Evolutionary conservation across 257 asterid species (phyloP), one percentile per base, ranked within the genome.

Genomic region (Scutellaria barbata): DNA sequence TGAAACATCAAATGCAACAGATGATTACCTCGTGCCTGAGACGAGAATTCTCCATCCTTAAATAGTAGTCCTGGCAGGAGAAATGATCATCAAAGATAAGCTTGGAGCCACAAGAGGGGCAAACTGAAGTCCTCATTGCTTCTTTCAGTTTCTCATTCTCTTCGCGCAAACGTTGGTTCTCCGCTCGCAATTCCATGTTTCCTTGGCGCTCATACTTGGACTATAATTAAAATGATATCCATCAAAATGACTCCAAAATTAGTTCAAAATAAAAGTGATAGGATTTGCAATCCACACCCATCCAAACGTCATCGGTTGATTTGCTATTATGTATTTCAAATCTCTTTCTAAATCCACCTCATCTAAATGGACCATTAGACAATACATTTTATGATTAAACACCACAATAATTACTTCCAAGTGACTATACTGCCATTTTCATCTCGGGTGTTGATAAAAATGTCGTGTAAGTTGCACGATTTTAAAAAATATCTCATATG

Each of bases 101-200:
- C 5, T 75, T 72, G 1, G 78, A 66, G 9, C 85, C 86, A 71
- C 89, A 84, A 39, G 69, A 60, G 0, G 64, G 74, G 70, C 89
- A 84, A 0, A 59, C 12, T 43, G 76, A 73, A 62, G 43, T 84
- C 7, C 61, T 22, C 0, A 84, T 66, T 10, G 78, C 85, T 48
- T 79, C 81, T 56, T 51, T 77, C 39, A 53, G 75, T 10, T 59
- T 52, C 13, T 53, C 65, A 25, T 81, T 81, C 48, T 76, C 86
- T 3, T 60, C 67, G 0, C 5, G 18, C 14, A 81, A 74, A n/a
- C 20, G 63, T 0, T 81, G 68, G 14, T 81, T 77, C 3, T 73
- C 71, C 22, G 20, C 30, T 1, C 73, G 51, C 6, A 81, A 76
- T n/a, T 64, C 37, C 0, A 50, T 6, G 9, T 81, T 81, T 6